Evolutionary conservation across 768 basidiomycete genomes (phyloP).

Genomic region (Russula ochroleuca): DNA sequence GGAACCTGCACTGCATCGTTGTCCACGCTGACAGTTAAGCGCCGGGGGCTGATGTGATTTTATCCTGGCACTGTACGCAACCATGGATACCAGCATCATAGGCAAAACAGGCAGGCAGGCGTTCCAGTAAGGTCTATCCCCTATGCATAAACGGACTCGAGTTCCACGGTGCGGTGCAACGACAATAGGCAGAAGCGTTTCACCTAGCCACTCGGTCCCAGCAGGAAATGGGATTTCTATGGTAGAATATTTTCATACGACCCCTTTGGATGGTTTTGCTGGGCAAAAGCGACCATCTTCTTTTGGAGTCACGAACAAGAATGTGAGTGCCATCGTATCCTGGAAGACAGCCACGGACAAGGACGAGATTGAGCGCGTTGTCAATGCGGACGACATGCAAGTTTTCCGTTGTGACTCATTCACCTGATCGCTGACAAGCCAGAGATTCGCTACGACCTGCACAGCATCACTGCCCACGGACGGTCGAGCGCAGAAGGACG

Average conservation of each 20-base stretch:
- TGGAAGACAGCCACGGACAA: slow-evolving; percentile 59
- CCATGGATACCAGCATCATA: slow-evolving; percentile 14
- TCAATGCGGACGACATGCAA: slow-evolving; percentile 82
- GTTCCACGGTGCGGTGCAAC: slow-evolving; percentile 63
- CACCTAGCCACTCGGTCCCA: slow-evolving; percentile 73
- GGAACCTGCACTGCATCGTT: background rate
- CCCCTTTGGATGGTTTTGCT: slow-evolving; percentile 63
- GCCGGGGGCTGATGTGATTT: background rate
- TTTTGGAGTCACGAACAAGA: slow-evolving; percentile 82
- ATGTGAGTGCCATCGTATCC: slow-evolving; percentile 88
- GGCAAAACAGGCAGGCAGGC: background rate
- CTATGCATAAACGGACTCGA: slow-evolving; percentile 69
- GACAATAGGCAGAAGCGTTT: slow-evolving; percentile 60
- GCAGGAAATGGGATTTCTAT: slow-evolving; percentile 94
- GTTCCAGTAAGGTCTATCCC: slow-evolving; percentile 40
- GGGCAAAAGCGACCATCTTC: slow-evolving; percentile 59
- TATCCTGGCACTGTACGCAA: background rate
- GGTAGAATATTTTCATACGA: slow-evolving; percentile 73
- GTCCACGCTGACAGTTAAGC: background rate
- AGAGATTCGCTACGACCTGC: background rate
- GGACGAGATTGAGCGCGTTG: background rate
- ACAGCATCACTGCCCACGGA: background rate
- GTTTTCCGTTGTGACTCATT: slow-evolving; percentile 80
- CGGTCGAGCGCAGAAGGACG: background rate
- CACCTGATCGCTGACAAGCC: slow-evolving; percentile 37